phyloP scores from a whole-genome alignment of 306 rosid genomes.

The Begonia loranthoides region DNA sequence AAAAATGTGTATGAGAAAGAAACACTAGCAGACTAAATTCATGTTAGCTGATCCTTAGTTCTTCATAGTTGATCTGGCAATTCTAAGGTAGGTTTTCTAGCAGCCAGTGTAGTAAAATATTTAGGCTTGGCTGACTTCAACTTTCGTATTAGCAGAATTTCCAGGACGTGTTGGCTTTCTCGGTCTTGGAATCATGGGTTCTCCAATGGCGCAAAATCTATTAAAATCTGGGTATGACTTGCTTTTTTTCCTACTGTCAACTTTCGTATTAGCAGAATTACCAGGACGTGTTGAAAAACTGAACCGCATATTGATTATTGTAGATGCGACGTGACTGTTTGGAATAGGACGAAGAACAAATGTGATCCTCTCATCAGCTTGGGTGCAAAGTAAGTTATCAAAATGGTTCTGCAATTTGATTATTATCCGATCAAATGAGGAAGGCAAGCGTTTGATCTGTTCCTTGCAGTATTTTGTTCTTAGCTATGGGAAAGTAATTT shows the following conservation, averaged over 20 bases:
- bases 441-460: not conserved
- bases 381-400: conserved; percentile 66
- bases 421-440: not conserved
- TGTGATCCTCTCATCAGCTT: conserved; percentile 71
- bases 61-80: no score
- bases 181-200: conserved; percentile 95
- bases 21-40: no score
- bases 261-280: conserved; percentile 14
- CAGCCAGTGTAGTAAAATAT: no score
- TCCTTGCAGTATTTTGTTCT: not conserved
- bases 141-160: conserved; percentile 14
- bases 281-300: conserved; percentile 15
- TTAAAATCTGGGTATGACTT: conserved; percentile 58
- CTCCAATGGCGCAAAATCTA: conserved; percentile 89
- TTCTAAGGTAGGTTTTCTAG: no score
- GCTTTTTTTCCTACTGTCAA: not conserved
- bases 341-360: conserved; percentile 92
- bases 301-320: conserved; percentile 11
- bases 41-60: no score
- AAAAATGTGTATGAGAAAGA: no score
- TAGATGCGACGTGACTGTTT: conserved; percentile 70
- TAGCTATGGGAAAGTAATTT: not conserved
- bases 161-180: conserved; percentile 59
- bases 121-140: not conserved
- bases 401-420: not conserved